Evolutionary conservation across 2,329 filamentous ascomycete species (phyloP).

Genomic region (Helminthosporium solani): DNA sequence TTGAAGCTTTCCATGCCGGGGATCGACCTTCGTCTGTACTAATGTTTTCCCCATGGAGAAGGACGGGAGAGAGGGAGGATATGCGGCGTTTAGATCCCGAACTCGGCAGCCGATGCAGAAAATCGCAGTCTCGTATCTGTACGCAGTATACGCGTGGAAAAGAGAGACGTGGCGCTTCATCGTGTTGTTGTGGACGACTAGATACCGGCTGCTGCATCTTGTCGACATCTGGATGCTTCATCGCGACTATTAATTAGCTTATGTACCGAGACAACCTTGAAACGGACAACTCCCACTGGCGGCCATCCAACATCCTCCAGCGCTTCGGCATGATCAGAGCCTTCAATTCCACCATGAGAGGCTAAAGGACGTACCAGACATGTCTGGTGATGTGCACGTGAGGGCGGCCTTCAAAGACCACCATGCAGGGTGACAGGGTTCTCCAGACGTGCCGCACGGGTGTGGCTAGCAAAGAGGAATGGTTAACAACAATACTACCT

Average conservation of each 20-base stretch:
- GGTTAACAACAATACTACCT: constrained; percentile 22
- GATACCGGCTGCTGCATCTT: too few species aligned
- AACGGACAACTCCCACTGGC: not conserved
- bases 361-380: not conserved
- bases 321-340: too few species aligned
- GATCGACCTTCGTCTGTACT: not conserved
- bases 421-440: constrained; percentile 23
- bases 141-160: too few species aligned
- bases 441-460: constrained; percentile 35
- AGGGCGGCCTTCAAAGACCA: constrained; percentile 12
- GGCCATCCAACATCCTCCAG: too few species aligned
- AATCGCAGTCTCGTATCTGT: too few species aligned
- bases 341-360: too few species aligned
- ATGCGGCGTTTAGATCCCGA: not conserved
- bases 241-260: too few species aligned
- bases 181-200: too few species aligned
- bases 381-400: constrained; percentile 24
- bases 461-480: constrained; percentile 30
- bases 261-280: too few species aligned
- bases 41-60: not conserved
- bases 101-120: not conserved
- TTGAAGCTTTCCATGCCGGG: not conserved
- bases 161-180: too few species aligned
- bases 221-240: too few species aligned
- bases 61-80: not conserved